Evolutionary conservation across 2,329 filamentous ascomycete species (phyloP), one percentile per base, ranked within the genome.

Genomic region (Talaromyces sp.): DNA sequence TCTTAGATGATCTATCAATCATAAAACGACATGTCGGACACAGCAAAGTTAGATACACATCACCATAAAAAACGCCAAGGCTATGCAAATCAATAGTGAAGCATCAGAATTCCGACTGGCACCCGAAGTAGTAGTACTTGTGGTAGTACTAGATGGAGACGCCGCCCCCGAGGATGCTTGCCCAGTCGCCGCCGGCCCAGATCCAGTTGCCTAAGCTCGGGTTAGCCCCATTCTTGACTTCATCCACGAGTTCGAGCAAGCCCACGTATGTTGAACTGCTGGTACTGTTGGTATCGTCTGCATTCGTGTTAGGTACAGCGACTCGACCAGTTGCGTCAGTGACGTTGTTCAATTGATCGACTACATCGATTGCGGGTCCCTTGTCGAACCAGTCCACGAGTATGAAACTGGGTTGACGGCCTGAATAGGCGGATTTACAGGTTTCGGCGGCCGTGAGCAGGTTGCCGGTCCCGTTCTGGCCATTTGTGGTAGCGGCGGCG

Each of bases 341-440:
- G n/a, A 85, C 79, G 4, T 78, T 77, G 73, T 93, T 93, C 70
- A 92, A 74, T 52, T 69, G 75, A 75, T 95, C 91, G 1, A 89
- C 87, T 0, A 87, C 87, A 6, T 81, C 79, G 61, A 95, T 85
- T 35, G 89, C 84, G 0, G 88, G 86, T 0, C 88, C 90, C 64
- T 87, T 81, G 72, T 91, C 88, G 74, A 88, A 92, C 74, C 92
- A 93, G 75, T 96, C 91, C 1, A 93, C 89, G 9, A 95, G 81
- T 21, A 91, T 82, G 69, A 91, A 93, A 2, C 82, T 86, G n/a
- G 91, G 89, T 57, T 82, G 79, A 31, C 78, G 75, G n/a, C 83
- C 82, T 23, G 65, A 65, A 80, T 88, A 93, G 65, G 85, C 76
- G 2, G 68, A 70, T 59, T 78, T 76, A 73, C 86, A 93, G 63